Base-by-base conservation (phyloP, 345 rosid genomes). In the Clarkia xantiana region DNA sequence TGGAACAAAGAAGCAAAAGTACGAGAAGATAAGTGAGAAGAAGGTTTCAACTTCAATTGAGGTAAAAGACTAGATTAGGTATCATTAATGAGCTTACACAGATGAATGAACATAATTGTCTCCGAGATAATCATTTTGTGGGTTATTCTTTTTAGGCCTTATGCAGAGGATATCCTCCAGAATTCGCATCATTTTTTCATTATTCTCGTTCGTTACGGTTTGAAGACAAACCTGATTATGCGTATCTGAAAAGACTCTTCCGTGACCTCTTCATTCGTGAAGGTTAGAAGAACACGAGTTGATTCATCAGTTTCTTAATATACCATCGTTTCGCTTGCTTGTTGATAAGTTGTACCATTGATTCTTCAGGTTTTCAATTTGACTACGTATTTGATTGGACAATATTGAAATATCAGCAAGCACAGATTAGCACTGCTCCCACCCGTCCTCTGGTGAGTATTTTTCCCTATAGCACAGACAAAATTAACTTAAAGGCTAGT, bases 321-420 rank as follows among this genome's bases (percentile, higher is more conserved):
- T n/a, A n/a, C n/a, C n/a, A n/a, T n/a, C n/a, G n/a, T n/a, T n/a
- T n/a, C 36, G 7, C 7, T 29, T 29, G 36, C 8, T 7, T 29
- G 36, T 29, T 29, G 36, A 29, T 29, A 29, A 2, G 0, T 0
- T n/a, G n/a, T 10, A 29, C 36, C 36, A 5, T 29, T 29, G 40
- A 47, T 59, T 44, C 51, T 47, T 38, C 67, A 87, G 96, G 96
- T 40, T 87, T 84, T 68, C 88, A 87, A 71, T 81, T 77, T 62
- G 94, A 87, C 63, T 74, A 84, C 63, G 88, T 87, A 49, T 87
- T 81, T 70, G 96, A 87, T 56, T 87, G 96, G 96, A 84, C 94
- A 18, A 84, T 87, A 61, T 65, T 87, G 78, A 84, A 87, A 64
- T 84, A 77, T 73, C 93, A 86, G 71, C 88, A 82, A 52, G 74